Percentiles rank a stretch among this genome's conserved stretches.
phyloP scores from a whole-genome alignment of 495 filamentous ascomycete species.

The Neurospora intermedia region DNA sequence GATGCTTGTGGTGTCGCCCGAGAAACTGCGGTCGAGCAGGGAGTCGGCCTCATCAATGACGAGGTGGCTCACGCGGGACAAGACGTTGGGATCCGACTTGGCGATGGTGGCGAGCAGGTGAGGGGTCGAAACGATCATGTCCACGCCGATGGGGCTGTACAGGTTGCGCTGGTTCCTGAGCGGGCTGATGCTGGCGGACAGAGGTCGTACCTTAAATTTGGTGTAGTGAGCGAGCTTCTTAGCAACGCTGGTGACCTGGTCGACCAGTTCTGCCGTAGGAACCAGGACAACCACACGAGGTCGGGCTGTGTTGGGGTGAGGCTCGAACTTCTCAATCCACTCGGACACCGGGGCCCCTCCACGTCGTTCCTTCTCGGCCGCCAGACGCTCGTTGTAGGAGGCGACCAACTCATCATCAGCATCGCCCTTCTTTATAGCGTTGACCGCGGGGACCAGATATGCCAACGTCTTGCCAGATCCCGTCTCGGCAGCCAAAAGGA shows the following conservation, averaged over 20 bases:
- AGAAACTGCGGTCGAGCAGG: conserved; percentile 84
- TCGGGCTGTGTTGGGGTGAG: conserved; percentile 60
- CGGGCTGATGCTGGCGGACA: conserved; percentile 64
- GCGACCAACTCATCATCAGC: conserved; percentile 45
- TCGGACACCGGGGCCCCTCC: conserved; percentile 37
- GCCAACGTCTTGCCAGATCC: conserved; percentile 94
- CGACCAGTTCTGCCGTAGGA: conserved; percentile 90
- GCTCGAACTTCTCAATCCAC: conserved; percentile 42
- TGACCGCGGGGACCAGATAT: conserved; percentile 71
- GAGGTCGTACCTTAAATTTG: conserved; percentile 69
- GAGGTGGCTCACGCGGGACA: conserved; percentile 77
- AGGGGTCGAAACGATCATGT: conserved; percentile 79
- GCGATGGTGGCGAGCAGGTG: conserved; percentile 81
- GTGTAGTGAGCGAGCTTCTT: conserved; percentile 72
- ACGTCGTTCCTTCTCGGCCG: conserved; percentile 35
- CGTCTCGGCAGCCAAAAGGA: conserved; percentile 87
- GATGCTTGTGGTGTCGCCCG: conserved; percentile 67
- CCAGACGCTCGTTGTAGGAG: conserved; percentile 37
- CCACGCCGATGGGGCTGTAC: conserved; percentile 71
- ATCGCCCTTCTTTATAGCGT: conserved; percentile 76
- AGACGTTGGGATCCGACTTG: conserved; percentile 73
- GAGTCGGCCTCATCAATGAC: conserved; percentile 94
- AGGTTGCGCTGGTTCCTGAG: conserved; percentile 78
- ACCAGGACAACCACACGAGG: conserved; percentile 79
- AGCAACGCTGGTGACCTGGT: conserved; percentile 66